Evolutionary conservation across 371 early-diverging fungal genomes (phyloP), one percentile per base, ranked within the genome.

Genomic region (Rhizopus sp.): DNA sequence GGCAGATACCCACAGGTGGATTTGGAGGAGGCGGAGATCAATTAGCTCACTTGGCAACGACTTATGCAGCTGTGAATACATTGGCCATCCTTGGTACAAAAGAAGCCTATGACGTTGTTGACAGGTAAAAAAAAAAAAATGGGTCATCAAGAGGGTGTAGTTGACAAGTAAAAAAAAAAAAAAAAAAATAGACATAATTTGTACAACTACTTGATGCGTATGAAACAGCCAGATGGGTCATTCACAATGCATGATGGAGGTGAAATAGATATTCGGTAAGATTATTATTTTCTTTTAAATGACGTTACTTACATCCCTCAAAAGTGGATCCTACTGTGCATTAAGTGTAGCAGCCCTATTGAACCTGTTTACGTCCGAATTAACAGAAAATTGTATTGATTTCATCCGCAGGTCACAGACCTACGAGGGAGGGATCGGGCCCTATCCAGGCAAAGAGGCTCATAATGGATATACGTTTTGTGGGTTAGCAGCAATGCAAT

Each of bases 381-480:
- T 99, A 45, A 79, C 82, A 1, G 72, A 65, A 3, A 83, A 85
- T 23, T 84, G 82, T n/a, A 84, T 83, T 0, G 87, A 86, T 8
- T 96, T 92, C 55, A 85, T 97, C 29, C 73, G 69, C 2, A 48
- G 63, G 54, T 48, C 79, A n/a, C 99, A 99, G 68, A 91, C 93
- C 0, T 96, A 90, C 69, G 99, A 98, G 69, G 99, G 99, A 10
- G 99, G 99, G 2, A 82, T 98, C 48, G 95, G 93, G 0, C 87
- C 89, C 9, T 75, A 73, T 48, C 97, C 97, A 0, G 92, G 91
- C 3, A 84, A 88, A 9, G 99, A 99, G 67, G 97, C 98, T 0
- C 99, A 99, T 69, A 98, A 97, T 46, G 98, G 99, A 0, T 98
- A 98, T 71, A 92, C 96, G 0, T 94, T 91, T 59, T 98, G 99